Evolutionary conservation across 2,329 filamentous ascomycete genomes (phyloP).

Genomic region (Alternaria ethzedia): DNA sequence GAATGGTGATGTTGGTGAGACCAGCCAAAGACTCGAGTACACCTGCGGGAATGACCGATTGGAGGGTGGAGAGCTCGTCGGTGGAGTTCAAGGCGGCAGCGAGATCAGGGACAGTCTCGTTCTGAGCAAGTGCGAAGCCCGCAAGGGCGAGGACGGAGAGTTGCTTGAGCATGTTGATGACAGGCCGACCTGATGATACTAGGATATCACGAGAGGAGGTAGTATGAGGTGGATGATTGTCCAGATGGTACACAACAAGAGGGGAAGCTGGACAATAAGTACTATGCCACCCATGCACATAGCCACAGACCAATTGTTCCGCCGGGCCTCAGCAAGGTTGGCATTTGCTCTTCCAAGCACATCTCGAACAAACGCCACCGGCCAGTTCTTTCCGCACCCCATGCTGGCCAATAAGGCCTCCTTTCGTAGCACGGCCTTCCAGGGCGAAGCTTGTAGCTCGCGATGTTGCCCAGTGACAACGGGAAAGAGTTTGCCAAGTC

Average conservation of each 20-base stretch:
- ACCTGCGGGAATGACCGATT: slow-evolving; percentile 45
- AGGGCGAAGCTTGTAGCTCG: slow-evolving; percentile 18
- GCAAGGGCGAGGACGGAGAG: slow-evolving; percentile 47
- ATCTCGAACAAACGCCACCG: slow-evolving; percentile 8
- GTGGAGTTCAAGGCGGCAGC: slow-evolving; percentile 25
- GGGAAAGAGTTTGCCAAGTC: slow-evolving; percentile 23
- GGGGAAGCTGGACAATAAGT: slow-evolving; percentile 26
- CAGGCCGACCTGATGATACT: background rate
- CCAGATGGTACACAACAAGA: slow-evolving; percentile 8
- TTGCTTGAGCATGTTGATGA: slow-evolving; percentile 48
- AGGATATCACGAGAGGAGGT: background rate
- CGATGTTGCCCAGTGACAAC: slow-evolving; percentile 23
- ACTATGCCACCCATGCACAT: slow-evolving; percentile 8
- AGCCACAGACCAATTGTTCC: slow-evolving; percentile 6
- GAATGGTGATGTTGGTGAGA: slow-evolving; percentile 61
- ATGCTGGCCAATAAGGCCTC: slow-evolving; percentile 21
- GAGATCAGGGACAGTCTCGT: slow-evolving; percentile 21
- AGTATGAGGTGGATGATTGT: background rate
- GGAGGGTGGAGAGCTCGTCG: slow-evolving; percentile 39
- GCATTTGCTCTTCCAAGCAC: slow-evolving; percentile 22
- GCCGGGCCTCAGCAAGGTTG: slow-evolving; percentile 3
- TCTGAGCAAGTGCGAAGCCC: slow-evolving; percentile 41
- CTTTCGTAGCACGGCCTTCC: slow-evolving; percentile 19
- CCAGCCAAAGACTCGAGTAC: slow-evolving; percentile 49
- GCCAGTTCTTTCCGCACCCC: slow-evolving; percentile 10